A percentile compares a stretch with the other conserved stretches of the same genome.
Conservation (phyloP, 2,329 filamentous ascomycete genomes). For the Lachnellula cervina region DNA sequence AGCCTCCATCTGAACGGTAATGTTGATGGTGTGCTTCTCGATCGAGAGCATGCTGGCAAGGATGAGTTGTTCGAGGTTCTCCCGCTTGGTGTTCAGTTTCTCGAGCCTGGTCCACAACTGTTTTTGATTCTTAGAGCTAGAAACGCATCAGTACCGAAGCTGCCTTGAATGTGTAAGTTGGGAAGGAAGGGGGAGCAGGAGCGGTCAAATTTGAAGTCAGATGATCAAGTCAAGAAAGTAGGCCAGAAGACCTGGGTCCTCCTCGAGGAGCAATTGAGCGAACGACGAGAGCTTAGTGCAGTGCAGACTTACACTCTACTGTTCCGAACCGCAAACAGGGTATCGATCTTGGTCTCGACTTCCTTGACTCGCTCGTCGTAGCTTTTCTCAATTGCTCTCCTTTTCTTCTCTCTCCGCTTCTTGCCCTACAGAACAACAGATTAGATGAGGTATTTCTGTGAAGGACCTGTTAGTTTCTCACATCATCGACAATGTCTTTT, state of each 20-base stretch:
- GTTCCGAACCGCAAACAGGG: slow-evolving; percentile 19
- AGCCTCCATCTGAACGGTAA: slow-evolving; percentile 23
- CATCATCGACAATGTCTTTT: slow-evolving; percentile 14
- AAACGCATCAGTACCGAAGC: slow-evolving; percentile 5
- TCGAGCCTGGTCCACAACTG: slow-evolving; percentile 22
- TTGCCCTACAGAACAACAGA: slow-evolving; percentile 17
- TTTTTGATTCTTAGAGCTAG: slow-evolving; percentile 22
- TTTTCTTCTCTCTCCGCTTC: slow-evolving; percentile 25
- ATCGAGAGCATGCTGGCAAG: slow-evolving; percentile 24
- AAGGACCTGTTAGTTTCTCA: slow-evolving; percentile 4
- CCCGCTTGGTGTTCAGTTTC: slow-evolving; percentile 25
- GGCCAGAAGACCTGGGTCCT: too few species aligned
- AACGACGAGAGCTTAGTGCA: too few species aligned
- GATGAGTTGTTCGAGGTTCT: slow-evolving; percentile 25
- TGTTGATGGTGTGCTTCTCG: slow-evolving; percentile 21
- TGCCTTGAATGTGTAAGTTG: too few species aligned
- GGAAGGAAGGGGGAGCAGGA: background rate
- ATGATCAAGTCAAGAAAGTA: background rate
- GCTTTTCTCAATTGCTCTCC: slow-evolving; percentile 24
- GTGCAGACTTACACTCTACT: slow-evolving; percentile 23
- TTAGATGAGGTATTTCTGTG: background rate
- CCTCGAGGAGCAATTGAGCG: too few species aligned
- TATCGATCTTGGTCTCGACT: slow-evolving; percentile 19
- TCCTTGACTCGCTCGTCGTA: slow-evolving; percentile 23
- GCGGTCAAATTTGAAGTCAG: background rate